Evolutionary conservation across 108 stramenopile genomes (phyloP), one percentile per base, ranked within the genome.

Genomic region (Stephanodiscus triporus): DNA sequence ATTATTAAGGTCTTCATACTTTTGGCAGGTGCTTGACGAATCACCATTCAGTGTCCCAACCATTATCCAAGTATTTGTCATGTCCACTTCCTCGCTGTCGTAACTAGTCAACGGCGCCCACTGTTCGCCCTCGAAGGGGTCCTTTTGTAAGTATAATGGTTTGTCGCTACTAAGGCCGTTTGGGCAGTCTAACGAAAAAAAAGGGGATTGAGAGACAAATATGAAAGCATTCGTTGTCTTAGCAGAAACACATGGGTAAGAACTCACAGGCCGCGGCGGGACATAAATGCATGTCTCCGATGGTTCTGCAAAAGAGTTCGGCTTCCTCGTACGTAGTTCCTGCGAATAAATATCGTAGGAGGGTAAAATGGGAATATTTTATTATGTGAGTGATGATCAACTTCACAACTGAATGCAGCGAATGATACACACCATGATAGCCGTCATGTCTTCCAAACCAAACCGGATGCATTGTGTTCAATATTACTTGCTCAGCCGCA

Each of bases 391-490:
- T 40, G 40, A 11, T 40, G 40, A 40, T 40, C 10, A 40, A 40
- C 40, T 40, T 40, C 40, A 40, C 40, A 40, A 40, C 0, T 11
- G 9, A 9, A 11, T 40, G 8, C 40, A 40, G 40, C 4, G 7
- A 9, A 40, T 5, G 4, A 40, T 40, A 53, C 51, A 24, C 51
- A 57, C 56, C 56, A 57, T 57, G 56, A 32, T 57, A 57, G 19
- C 77, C 77, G 9, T 78, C 63, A 47, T 78, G 55, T 32, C 77
- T 60, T 29, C 69, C 68, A 23, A 64, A 71, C 77, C 77, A 78
- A 47, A 71, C 57, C 16, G 77, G 77, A 24, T 78, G 63, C 29
- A 62, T 58, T 1, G 47, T 40, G 22, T 66, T 23, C 48, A 78
- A 59, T 9, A 66, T 57, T 0, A 47, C 16, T 49, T 71, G 42